Evolutionary conservation across 371 early-diverging fungal genomes (phyloP).

Genomic region (Parasitella parasitica): DNA sequence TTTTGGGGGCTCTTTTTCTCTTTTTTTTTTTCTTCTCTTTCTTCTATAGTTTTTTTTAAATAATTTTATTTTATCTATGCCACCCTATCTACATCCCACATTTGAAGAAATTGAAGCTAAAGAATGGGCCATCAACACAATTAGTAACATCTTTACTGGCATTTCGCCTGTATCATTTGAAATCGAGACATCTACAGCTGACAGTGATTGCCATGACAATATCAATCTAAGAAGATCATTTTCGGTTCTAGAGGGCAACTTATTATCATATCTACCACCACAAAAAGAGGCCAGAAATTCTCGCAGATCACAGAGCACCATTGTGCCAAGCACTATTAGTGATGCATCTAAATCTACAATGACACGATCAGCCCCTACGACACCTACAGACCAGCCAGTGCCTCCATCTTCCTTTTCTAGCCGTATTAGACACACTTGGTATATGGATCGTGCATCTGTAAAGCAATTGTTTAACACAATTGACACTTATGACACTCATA

Average conservation of each 20-base stretch:
- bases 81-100: conserved; percentile 25
- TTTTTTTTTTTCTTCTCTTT: conserved; percentile 8
- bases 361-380: conserved; percentile 5
- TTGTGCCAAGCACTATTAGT: conserved; percentile 5
- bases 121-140: conserved; percentile 36
- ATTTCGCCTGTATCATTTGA: conserved; percentile 29
- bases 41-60: not conserved
- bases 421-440: conserved; percentile 21
- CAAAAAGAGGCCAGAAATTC: conserved; percentile 6
- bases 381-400: not conserved
- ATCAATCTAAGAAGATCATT: conserved; percentile 26
- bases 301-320: conserved; percentile 14
- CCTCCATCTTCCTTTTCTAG: conserved; percentile 13
- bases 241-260: conserved; percentile 32
- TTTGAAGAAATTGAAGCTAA: conserved; percentile 43
- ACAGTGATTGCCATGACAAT: not conserved
- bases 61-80: conserved; percentile 22
- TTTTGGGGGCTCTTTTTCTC: conserved; percentile 7
- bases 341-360: not conserved
- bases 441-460: conserved; percentile 11
- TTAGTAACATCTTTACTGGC: conserved; percentile 29
- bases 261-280: conserved; percentile 8
- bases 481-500: conserved; percentile 7
- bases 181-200: not conserved
- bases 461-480: conserved; percentile 7